Conservation (phyloP, 75 land plant species). For the Picea glauca region DNA sequence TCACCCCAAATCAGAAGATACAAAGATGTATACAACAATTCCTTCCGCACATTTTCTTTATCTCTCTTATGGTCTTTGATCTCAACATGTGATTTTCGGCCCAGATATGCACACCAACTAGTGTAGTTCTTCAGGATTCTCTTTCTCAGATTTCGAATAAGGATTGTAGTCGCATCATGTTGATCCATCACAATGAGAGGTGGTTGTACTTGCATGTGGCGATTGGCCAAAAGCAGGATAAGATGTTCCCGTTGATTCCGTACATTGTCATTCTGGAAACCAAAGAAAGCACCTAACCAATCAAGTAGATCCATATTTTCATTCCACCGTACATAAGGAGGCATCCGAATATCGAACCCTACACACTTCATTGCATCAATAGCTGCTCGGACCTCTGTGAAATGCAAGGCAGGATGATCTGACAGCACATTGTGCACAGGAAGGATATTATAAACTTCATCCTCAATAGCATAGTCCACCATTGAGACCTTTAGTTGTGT, state of each 20-base stretch:
- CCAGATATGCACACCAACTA: conserved; percentile 22
- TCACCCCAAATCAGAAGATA: conserved; percentile 43
- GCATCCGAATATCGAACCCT: conserved; percentile 10
- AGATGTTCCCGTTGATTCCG: conserved; percentile 47
- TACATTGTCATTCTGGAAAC: conserved; percentile 49
- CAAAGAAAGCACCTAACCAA: conserved; percentile 40
- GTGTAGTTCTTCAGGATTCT: conserved; percentile 20
- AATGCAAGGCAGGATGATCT: conserved; percentile 25
- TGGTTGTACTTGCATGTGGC: conserved; percentile 28
- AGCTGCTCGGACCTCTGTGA: conserved; percentile 43
- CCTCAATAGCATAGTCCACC: not conserved
- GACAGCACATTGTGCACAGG: conserved; percentile 23
- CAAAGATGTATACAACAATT: conserved; percentile 54
- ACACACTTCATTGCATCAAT: conserved; percentile 18
- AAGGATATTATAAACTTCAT: conserved; percentile 27
- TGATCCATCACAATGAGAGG: conserved; percentile 2
- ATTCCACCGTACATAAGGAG: conserved; percentile 19
- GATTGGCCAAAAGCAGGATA: conserved; percentile 41
- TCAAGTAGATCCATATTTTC: conserved; percentile 32
- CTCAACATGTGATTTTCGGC: conserved; percentile 12
- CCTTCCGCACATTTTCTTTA: conserved; percentile 30
- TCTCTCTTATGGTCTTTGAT: not conserved
- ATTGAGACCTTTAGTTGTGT: not conserved
- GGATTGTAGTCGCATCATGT: not conserved
- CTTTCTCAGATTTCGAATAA: conserved; percentile 18